A percentile compares a stretch with the other conserved stretches of the same genome.
phyloP scores from a whole-genome alignment of 495 filamentous ascomycete genomes.

The Alectoria sarmentosa region DNA sequence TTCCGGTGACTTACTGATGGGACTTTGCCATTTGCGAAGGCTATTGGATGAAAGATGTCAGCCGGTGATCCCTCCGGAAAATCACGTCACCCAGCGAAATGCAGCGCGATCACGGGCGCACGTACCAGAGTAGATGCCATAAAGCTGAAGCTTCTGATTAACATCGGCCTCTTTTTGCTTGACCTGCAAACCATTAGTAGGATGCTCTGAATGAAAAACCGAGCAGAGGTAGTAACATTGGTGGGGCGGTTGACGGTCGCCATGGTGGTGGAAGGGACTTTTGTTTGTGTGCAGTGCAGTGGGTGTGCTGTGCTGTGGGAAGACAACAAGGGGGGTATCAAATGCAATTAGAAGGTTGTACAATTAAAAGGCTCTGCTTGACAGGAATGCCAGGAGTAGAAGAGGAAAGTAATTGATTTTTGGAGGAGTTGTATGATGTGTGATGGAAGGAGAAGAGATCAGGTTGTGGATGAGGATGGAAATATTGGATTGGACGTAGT shows the following conservation, averaged over 20 bases:
- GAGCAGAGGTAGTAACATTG: not conserved
- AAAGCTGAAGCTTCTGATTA: constrained; percentile 90
- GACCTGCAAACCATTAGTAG: constrained; percentile 10
- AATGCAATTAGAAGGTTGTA: constrained; percentile 10
- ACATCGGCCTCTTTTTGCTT: constrained; percentile 64
- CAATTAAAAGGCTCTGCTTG: constrained; percentile 5
- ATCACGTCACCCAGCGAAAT: constrained; percentile 1
- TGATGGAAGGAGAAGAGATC: not conserved
- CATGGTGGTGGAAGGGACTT: no score
- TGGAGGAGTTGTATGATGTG: constrained; percentile 4
- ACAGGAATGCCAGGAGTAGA: constrained; percentile 8
- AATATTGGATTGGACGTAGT: not conserved
- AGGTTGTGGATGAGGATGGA: not conserved
- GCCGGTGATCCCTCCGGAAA: not conserved
- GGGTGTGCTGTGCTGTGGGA: constrained; percentile 1
- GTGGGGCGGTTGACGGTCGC: constrained; percentile 22
- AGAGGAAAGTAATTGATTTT: constrained; percentile 13
- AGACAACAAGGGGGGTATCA: constrained; percentile 16
- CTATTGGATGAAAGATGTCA: constrained; percentile 36
- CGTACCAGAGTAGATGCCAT: constrained; percentile 76
- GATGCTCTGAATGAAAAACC: not conserved
- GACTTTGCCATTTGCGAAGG: constrained; percentile 83
- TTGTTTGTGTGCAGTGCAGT: no score
- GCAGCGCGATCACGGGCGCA: not conserved
- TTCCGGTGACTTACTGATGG: constrained; percentile 62